These are phyloP conservation scores for Chloropicon primus DNA, from an alignment of 139 green algal species.

Conservation along the genomic window DNA sequence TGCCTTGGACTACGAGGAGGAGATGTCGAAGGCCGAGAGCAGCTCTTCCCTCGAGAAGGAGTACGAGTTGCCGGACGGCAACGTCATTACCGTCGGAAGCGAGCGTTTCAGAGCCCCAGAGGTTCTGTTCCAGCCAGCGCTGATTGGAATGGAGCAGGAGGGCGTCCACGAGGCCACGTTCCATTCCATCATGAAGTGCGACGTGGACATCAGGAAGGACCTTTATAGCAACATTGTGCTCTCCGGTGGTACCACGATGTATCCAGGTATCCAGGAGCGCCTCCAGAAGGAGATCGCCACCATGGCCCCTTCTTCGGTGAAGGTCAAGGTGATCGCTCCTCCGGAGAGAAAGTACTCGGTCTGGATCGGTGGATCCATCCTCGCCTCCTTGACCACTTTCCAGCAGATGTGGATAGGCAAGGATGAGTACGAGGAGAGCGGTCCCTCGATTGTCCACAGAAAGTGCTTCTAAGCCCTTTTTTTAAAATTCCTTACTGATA, in stretches of 20 bases:
- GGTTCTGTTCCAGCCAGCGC: slow-evolving; percentile 26
- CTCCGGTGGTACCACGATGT: slow-evolving; percentile 41
- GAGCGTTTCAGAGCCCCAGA: slow-evolving; percentile 31
- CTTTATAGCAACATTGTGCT: slow-evolving; percentile 48
- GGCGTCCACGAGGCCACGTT: slow-evolving; percentile 29
- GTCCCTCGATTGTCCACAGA: slow-evolving; percentile 5
- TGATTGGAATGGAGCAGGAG: slow-evolving; percentile 31
- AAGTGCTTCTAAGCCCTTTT: slow-evolving; percentile 21
- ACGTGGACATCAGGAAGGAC: slow-evolving; percentile 30
- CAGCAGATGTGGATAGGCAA: slow-evolving; percentile 32
- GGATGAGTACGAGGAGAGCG: slow-evolving; percentile 20
- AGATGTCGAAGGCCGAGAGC: neutral
- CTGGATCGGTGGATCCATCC: slow-evolving; percentile 41
- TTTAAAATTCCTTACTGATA: no score
- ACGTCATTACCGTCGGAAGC: slow-evolving; percentile 21
- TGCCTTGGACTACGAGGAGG: slow-evolving; percentile 20
- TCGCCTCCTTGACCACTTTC: slow-evolving; percentile 38
- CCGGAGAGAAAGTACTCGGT: slow-evolving; percentile 37
- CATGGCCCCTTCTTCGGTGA: slow-evolving; percentile 28
- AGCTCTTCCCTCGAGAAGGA: slow-evolving; percentile 4
- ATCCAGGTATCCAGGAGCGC: slow-evolving; percentile 24
- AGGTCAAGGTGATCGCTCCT: slow-evolving; percentile 34
- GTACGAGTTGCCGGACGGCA: slow-evolving; percentile 16
- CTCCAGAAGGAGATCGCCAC: slow-evolving; percentile 29
- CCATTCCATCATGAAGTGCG: slow-evolving; percentile 41